Evolutionary conservation across 192 early-diverging fungal genomes (phyloP).

Genomic region (Phlyctochytrium arcticum): DNA sequence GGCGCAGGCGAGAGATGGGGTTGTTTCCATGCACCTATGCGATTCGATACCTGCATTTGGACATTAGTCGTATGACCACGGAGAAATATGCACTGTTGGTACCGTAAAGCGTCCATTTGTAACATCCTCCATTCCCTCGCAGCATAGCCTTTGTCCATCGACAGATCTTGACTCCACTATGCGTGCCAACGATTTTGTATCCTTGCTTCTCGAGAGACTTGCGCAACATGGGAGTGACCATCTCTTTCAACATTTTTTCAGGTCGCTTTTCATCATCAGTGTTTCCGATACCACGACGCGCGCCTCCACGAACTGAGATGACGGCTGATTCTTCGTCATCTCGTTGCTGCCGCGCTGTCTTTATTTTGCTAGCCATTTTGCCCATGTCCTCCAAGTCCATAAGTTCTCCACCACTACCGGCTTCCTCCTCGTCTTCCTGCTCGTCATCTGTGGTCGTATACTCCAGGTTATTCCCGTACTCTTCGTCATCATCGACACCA

Average conservation of each 20-base stretch:
- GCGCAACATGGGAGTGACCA: conserved; percentile 67
- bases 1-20: conserved; percentile 70
- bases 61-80: too few relatives aligned
- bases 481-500: conserved; percentile 36
- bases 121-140: conserved; percentile 68
- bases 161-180: conserved; percentile 71
- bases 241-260: conserved; percentile 50
- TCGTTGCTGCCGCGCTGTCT: conserved; percentile 44
- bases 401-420: conserved; percentile 51
- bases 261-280: conserved; percentile 19
- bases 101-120: conserved; percentile 75
- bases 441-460: conserved; percentile 45
- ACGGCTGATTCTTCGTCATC: conserved; percentile 51
- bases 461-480: conserved; percentile 39
- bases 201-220: conserved; percentile 69
- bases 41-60: conserved; percentile 53
- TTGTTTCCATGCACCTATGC: conserved; percentile 73
- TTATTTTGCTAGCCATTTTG: conserved; percentile 56
- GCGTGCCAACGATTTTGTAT: conserved; percentile 69
- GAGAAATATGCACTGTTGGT: too few relatives aligned
- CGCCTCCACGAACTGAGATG: conserved; percentile 42
- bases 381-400: conserved; percentile 75
- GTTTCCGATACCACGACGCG: conserved; percentile 28
- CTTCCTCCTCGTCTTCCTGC: conserved; percentile 41
- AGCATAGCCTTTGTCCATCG: conserved; percentile 76